Conservation (phyloP, 2,329 filamentous ascomycete species). For the Laburnicola sp. region DNA sequence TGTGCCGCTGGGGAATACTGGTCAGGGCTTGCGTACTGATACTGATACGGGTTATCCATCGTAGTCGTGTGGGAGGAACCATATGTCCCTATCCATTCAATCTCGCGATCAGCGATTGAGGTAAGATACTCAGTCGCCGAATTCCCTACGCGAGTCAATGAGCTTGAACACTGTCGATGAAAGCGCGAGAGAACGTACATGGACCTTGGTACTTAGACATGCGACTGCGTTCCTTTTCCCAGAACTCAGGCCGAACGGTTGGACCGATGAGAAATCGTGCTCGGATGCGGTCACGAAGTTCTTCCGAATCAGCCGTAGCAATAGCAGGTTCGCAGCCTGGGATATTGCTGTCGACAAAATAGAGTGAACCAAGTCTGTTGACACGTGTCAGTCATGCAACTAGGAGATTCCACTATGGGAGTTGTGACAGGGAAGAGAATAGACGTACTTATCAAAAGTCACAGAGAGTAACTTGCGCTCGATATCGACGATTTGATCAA, state of each 20-base stretch:
- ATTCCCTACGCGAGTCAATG: slow-evolving; percentile 22
- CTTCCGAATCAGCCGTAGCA: slow-evolving; percentile 21
- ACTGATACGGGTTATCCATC: slow-evolving; percentile 32
- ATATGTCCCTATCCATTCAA: slow-evolving; percentile 29
- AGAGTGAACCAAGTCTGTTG: slow-evolving; percentile 24
- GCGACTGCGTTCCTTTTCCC: slow-evolving; percentile 24
- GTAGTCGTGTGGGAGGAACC: slow-evolving; percentile 23
- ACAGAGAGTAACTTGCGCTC: slow-evolving; percentile 35
- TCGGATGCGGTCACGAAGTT: slow-evolving; percentile 18
- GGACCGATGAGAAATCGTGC: slow-evolving; percentile 27
- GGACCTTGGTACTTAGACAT: slow-evolving; percentile 27
- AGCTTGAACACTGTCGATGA: slow-evolving; percentile 9
- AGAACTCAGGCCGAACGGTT: slow-evolving; percentile 29
- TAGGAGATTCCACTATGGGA: slow-evolving; percentile 17
- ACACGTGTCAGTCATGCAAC: slow-evolving; percentile 20
- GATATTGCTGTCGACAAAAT: slow-evolving; percentile 26
- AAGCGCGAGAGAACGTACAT: slow-evolving; percentile 19
- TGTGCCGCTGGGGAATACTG: slow-evolving; percentile 26
- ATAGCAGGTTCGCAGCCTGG: slow-evolving; percentile 37
- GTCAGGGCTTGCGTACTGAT: slow-evolving; percentile 39
- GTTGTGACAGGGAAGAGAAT: not conserved
- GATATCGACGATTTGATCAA: slow-evolving; percentile 33
- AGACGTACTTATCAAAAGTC: slow-evolving; percentile 31
- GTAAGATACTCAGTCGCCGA: slow-evolving; percentile 27
- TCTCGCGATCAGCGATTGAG: slow-evolving; percentile 40